Evolutionary conservation across 2,329 filamentous ascomycete genomes (phyloP), one percentile per base, ranked within the genome.

Genomic region (Zasmidium angulare): DNA sequence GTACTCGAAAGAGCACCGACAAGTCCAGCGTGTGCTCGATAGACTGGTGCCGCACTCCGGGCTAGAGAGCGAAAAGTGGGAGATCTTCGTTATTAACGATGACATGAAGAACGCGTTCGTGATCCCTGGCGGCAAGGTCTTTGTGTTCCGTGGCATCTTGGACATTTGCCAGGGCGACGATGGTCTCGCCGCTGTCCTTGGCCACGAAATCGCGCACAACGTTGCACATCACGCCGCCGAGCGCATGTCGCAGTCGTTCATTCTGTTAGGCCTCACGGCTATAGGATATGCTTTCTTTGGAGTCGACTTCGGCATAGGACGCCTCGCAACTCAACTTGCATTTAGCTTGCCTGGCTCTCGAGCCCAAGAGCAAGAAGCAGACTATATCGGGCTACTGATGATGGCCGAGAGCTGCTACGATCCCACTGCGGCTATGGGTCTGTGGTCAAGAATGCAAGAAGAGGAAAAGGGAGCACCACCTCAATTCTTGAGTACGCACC

Each of bases 341-440:
- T 85, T 91, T 70, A 80, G 80, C 51, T 78, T 84, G 61, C 90
- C 89, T 1, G 89, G 89, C 72, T 85, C 84, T 50, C 79, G 90
- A 51, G 83, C 82, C 69, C 89, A 92, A 76, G 90, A 88, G 74
- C 76, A 81, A 51, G 89, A 93, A 76, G 90, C 90, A 0, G 90
- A 93, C 69, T 90, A 89, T 68, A 91, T 93, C 50, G 90, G 90
- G 0, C 74, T 93, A 31, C 85, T 93, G 82, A 89, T 93, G 82
- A 93, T 93, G 88, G 85, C 89, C 0, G 85, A 90, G 75, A 88
- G 87, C 23, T 93, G 90, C 76, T 93, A 89, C 71, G 81, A 91
- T 62, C 90, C 90, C 0, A 75, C 81, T 12, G 84, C 85, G 61
- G 89, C 89, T 0, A 78, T 88, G 47, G 79, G 78, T 0, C 84